Percentiles rank a stretch among this genome's conserved stretches.
These are phyloP conservation scores for Plasmodium vinckei DNA, from an alignment of 169 alveolate species.

Conservation along the genomic window DNA sequence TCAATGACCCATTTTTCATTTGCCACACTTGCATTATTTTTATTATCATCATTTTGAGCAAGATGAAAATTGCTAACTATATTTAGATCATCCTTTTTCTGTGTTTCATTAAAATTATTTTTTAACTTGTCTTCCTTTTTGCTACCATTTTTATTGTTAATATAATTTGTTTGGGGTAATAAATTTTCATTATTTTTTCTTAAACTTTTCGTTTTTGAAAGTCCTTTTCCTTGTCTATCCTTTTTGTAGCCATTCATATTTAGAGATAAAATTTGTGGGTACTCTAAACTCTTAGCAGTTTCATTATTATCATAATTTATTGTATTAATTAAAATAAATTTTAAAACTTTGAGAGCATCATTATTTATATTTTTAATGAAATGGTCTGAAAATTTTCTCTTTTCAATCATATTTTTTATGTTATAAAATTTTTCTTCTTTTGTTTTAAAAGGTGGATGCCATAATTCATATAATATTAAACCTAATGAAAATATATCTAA, in stretches of 20 bases:
- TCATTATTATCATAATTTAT: conserved; percentile 20
- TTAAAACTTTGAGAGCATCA: conserved; percentile 53
- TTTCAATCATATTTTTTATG: conserved; percentile 27
- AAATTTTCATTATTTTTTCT: too few species aligned
- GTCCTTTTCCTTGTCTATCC: too few species aligned
- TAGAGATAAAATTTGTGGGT: conserved; percentile 19
- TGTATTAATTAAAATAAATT: conserved; percentile 46
- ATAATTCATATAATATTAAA: conserved; percentile 45
- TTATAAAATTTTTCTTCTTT: conserved; percentile 35
- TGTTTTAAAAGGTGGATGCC: conserved; percentile 45
- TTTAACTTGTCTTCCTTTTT: too few species aligned
- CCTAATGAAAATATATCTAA: conserved; percentile 55
- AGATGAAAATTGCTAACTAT: too few species aligned
- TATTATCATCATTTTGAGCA: too few species aligned
- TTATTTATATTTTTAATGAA: conserved; percentile 33
- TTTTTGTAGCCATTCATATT: conserved; percentile 3
- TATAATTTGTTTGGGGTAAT: too few species aligned
- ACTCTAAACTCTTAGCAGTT: conserved; percentile 7
- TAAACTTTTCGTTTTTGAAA: too few species aligned
- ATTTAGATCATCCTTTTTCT: too few species aligned
- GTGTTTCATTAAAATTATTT: too few species aligned
- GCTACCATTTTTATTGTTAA: too few species aligned
- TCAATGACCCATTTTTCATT: too few species aligned
- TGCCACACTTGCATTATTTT: too few species aligned
- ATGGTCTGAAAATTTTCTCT: conserved; percentile 22